phyloP scores from a whole-genome alignment of 2,329 filamentous ascomycete genomes.

The Penicillium sp. region DNA sequence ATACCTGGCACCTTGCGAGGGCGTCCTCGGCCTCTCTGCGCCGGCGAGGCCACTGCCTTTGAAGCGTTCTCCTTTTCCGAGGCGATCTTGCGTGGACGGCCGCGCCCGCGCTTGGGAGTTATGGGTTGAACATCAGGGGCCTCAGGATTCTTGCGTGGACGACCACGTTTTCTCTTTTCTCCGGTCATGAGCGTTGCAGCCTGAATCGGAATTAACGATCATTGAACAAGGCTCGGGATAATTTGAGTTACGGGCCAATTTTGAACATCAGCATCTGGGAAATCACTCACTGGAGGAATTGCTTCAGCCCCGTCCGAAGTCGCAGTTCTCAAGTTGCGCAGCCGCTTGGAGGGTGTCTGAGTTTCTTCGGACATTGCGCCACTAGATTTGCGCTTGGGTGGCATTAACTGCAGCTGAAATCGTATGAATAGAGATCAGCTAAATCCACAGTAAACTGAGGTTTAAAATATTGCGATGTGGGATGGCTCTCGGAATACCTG shows the following conservation, averaged over 20 bases:
- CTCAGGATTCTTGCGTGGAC: constrained; percentile 34
- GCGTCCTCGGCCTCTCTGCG: constrained; percentile 22
- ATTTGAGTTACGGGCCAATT: constrained; percentile 1
- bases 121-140: constrained; percentile 21
- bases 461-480: not conserved
- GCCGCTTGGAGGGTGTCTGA: constrained; percentile 24
- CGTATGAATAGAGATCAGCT: not conserved
- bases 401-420: constrained; percentile 4
- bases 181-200: constrained; percentile 19
- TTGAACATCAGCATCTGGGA: constrained; percentile 13
- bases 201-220: not conserved
- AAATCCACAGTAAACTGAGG: not conserved
- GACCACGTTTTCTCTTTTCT: constrained; percentile 35
- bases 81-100: constrained; percentile 31
- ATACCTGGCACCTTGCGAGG: constrained; percentile 19
- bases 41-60: constrained; percentile 4
- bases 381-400: constrained; percentile 30
- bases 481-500: not conserved
- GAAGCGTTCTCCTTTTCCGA: constrained; percentile 11
- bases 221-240: not conserved
- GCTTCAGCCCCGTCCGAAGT: not conserved
- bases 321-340: constrained; percentile 12
- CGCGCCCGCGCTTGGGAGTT: constrained; percentile 33
- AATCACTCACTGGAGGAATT: constrained; percentile 13
- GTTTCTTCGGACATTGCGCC: constrained; percentile 16